These are phyloP conservation scores for Aspergillus quadrilineatus DNA, from an alignment of 2,329 filamentous ascomycete species.

Conservation along the genomic window DNA sequence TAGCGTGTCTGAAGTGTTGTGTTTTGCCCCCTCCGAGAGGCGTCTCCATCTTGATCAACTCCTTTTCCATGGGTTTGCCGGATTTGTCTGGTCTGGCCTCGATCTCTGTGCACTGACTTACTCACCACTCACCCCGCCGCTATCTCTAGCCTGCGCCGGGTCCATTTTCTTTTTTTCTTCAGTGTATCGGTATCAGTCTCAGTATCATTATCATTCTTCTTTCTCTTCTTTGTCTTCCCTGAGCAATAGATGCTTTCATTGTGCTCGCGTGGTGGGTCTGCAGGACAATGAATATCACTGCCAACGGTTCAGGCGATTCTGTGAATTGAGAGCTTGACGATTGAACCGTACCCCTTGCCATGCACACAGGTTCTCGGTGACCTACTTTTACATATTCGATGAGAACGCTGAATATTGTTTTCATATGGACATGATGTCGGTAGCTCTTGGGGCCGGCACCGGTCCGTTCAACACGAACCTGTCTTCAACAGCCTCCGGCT, in stretches of 20 bases:
- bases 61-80: slow-evolving; percentile 3
- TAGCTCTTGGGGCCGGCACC: slow-evolving; percentile 23
- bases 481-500: slow-evolving; percentile 30
- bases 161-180: slow-evolving; percentile 11
- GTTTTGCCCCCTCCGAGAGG: neutral
- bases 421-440: slow-evolving; percentile 33
- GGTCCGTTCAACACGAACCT: slow-evolving; percentile 22
- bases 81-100: neutral
- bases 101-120: neutral
- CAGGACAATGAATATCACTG: slow-evolving; percentile 16
- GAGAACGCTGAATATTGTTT: slow-evolving; percentile 15
- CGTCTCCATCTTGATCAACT: slow-evolving; percentile 2
- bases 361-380: slow-evolving; percentile 20
- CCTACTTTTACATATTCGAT: slow-evolving; percentile 17
- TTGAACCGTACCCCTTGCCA: slow-evolving; percentile 13
- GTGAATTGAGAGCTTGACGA: slow-evolving; percentile 1
- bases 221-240: slow-evolving; percentile 5
- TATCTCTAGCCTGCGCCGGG: neutral
- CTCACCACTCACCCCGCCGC: neutral
- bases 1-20: slow-evolving; percentile 4
- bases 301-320: neutral
- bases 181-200: no score
- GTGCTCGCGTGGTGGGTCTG: slow-evolving; percentile 13
- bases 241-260: slow-evolving; percentile 1
- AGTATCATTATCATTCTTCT: slow-evolving; percentile 12